Evolutionary conservation across 139 green algal genomes (phyloP), one percentile per base, ranked within the genome.

Genomic region (Closterium sp.): DNA sequence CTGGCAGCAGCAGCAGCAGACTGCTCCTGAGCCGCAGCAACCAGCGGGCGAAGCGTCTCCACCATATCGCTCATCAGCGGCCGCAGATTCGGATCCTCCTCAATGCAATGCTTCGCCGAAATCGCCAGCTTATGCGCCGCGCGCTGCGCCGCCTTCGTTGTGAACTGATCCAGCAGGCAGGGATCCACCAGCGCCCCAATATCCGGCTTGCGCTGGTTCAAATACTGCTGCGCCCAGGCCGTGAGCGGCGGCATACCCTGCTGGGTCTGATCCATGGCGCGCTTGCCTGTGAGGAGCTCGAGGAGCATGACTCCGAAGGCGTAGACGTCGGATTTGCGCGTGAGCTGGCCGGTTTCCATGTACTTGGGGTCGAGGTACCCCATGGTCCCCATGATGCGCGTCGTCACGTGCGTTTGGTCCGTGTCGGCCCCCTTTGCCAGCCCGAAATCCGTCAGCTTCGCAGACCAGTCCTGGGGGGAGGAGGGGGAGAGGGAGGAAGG

Each of bases 41-140:
- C 85, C 27, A 92, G 79, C 27, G 85, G 85, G 21, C 31, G 21
- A 2, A 92, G 70, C n/a, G 42, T 92, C 79, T 92, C 89, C 62
- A 92, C 89, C 32, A 92, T 92, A 10, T 92, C 89, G 9, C 50
- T 42, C 89, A 92, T 92, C n/a, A 70, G 31, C 62, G 89, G 89
- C 10, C 89, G 85, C 42, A 92, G 70, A 27, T 92, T 89, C 31
- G 45, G 31, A 73, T 92, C 89, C n/a, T 87, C 89, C 89, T 87
- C 24, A 13, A 92, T 88, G 11, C 89, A 92, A 29, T 92, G 89
- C 42, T 89, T 89, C 7, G 89, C 89, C 13, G 89, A 87, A 27
- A 92, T 86, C 31, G 89, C 89, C 24, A 92, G 70, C n/a, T 31
- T 92, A 32, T 89, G 85, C 24, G 89, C 89, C 9, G 73, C 70